A percentile compares a stretch with the other conserved stretches of the same genome.
These are phyloP conservation scores for Mucor racemosus DNA, from an alignment of 371 early-diverging fungal species.

Conservation along the genomic window DNA sequence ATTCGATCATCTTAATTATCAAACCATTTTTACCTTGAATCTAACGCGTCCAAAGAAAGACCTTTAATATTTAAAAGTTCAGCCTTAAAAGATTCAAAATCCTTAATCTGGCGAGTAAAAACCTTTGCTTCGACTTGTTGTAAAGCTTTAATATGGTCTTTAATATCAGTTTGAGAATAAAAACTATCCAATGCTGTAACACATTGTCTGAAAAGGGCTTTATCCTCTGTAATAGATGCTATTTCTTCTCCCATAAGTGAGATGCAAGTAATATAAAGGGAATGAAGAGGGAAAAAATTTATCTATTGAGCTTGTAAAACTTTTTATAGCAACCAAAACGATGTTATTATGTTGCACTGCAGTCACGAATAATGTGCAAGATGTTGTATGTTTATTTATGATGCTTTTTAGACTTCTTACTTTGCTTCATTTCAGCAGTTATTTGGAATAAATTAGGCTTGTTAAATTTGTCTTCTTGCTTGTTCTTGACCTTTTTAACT, in stretches of 20 bases:
- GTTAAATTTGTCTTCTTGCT: conserved; percentile 45
- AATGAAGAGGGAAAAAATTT: background rate
- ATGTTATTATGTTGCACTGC: background rate
- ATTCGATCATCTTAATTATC: background rate
- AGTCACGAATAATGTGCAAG: background rate
- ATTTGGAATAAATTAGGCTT: conserved; percentile 51
- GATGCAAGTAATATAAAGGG: background rate
- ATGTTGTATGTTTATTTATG: background rate
- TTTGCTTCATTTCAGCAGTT: conserved; percentile 32
- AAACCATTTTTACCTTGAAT: background rate
- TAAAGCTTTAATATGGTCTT: background rate
- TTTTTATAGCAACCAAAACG: background rate
- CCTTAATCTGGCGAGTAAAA: background rate
- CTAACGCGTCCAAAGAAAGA: background rate
- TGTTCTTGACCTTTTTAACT: conserved; percentile 74
- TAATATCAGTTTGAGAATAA: conserved; percentile 10
- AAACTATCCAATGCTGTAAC: conserved; percentile 10
- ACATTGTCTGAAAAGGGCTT: conserved; percentile 3
- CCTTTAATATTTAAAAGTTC: background rate
- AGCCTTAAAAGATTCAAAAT: conserved; percentile 6
- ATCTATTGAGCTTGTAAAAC: background rate
- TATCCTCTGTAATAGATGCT: background rate
- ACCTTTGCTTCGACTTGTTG: conserved; percentile 11
- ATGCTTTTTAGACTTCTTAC: conserved; percentile 20
- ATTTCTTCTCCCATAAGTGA: background rate